Base-by-base conservation (phyloP, 1,284 basidiomycete species). In the Cutaneotrichosporon sp. region DNA sequence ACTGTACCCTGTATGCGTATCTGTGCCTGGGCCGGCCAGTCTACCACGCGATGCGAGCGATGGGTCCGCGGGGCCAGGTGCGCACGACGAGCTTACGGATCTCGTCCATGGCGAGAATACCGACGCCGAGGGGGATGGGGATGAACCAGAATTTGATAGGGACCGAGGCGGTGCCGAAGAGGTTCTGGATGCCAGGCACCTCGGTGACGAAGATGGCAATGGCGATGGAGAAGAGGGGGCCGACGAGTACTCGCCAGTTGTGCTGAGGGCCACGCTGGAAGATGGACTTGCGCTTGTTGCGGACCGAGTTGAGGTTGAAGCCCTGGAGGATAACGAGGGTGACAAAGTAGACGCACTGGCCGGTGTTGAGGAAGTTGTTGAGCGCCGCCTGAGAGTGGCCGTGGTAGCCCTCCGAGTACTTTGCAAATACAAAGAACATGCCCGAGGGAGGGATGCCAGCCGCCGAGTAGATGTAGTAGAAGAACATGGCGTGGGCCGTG, bases 251-350 rank as follows among this genome's bases (percentile, higher is more conserved):
- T 65, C 80, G 83, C 49, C 76, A 72, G 70, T 87, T 82, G 38
- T 72, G 64, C 21, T 76, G 63, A 57, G 83, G 83, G 1, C 80
- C 79, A 65, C 85, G 81, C 61, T 83, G 81, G 72, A 85, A 77
- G 63, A 86, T 77, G 55, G 82, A 83, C 14, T 85, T 79, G 61
- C 82, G 81, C 59, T 85, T 82, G 1, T 84, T 85, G 22, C 85
- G 83, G 2, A 84, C 83, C 0, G 82, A 73, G 30, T 86, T 78
- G 10, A 85, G 76, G 67, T 84, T 87, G 70, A 82, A 86, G 83
- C 85, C 88, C 80, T 89, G 88, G 84, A 87, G 86, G 64, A 88
- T 82, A 56, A 89, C 85, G 50, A 89, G 82, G 40, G 85, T 88
- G 80, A 86, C 85, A 76, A 86, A 87, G 73, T 81, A 82, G 68